Percentiles rank a stretch among this genome's conserved stretches.
Conservation (phyloP, 2,329 filamentous ascomycete species). For the Aschersonia sp. region DNA sequence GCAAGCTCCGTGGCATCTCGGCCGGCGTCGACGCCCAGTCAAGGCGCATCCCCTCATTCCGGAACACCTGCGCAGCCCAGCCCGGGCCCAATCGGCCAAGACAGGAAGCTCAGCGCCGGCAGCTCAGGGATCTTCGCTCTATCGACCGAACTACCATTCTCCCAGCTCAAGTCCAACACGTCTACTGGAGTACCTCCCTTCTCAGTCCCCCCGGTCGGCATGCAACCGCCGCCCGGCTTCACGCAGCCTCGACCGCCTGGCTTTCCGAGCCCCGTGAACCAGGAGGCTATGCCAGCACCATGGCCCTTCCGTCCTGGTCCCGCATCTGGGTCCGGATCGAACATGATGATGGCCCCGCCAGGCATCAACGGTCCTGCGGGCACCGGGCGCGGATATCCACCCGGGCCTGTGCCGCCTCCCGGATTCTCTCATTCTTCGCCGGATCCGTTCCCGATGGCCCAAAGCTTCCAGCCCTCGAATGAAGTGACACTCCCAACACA, state of each 20-base stretch:
- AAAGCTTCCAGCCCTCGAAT: conserved; percentile 17
- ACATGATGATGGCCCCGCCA: conserved; percentile 34
- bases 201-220: conserved; percentile 40
- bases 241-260: conserved; percentile 25
- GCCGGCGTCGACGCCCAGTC: conserved; percentile 37
- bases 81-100: conserved; percentile 45
- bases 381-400: conserved; percentile 27
- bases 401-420: conserved; percentile 20
- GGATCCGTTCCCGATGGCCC: conserved; percentile 17
- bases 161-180: conserved; percentile 27
- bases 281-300: conserved; percentile 29
- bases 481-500: conserved; percentile 35
- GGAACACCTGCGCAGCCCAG: conserved; percentile 51
- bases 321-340: conserved; percentile 22
- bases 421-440: conserved; percentile 17
- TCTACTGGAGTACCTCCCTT: conserved; percentile 29
- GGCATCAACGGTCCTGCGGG: conserved; percentile 30
- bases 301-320: conserved; percentile 29
- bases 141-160: conserved; percentile 38
- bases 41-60: conserved; percentile 44
- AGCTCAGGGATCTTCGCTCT: conserved; percentile 13
- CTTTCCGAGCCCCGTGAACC: conserved; percentile 44
- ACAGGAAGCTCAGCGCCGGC: conserved; percentile 46
- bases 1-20: conserved; percentile 58
- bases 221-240: conserved; percentile 29